Base-by-base conservation (phyloP, 225 moss, liverwort and hornwort genomes). In the Rhytidiadelphus loreus region DNA sequence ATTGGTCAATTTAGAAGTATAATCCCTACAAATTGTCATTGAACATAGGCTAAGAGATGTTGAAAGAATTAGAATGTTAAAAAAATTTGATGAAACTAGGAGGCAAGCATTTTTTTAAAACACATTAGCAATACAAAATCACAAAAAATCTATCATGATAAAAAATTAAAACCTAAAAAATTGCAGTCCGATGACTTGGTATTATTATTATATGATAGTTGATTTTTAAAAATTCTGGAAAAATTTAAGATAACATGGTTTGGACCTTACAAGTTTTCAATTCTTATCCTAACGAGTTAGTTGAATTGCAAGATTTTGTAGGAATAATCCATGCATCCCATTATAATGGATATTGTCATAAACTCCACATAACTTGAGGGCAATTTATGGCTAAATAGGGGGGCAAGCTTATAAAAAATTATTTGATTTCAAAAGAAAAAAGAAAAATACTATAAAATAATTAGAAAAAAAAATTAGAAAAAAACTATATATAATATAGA, bases 341-440 rank as follows among this genome's bases (percentile, higher is more conserved):
- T 35, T 8, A 35, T 10, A 65, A 65, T 65, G 6, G 3, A 35
- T 65, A 19, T 6, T 0, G 3, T 19, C 65, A 33, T 35, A 18
- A 63, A 63, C 0, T 5, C 11, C 35, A 19, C 0, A 65, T 11
- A 35, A 65, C 3, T 65, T 35, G 3, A 19, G 0, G 11, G 0
- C 10, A 64, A 64, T 0, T 64, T 33, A 35, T 35, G 5, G 10
- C 6, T 19, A 33, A 33, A 3, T 33, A 18, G 35, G 18, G 18
- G 1, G 17, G 8, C 0, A 64, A 0, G 10, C 10, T 64, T 64
- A 35, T 35, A 64, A 33, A 26, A 26, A 6, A 60, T 60, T 59
- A 13, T 11, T 24, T 59, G 60, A 13, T 11, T 52, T 52, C 11
- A 4, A 52, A 52, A 52, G 16, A 52, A 52, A 52, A 7, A 50